Evolutionary conservation across 352 stramenopile species (phyloP), one percentile per base, ranked within the genome.

Genomic region (Globisporangium irregulare): DNA sequence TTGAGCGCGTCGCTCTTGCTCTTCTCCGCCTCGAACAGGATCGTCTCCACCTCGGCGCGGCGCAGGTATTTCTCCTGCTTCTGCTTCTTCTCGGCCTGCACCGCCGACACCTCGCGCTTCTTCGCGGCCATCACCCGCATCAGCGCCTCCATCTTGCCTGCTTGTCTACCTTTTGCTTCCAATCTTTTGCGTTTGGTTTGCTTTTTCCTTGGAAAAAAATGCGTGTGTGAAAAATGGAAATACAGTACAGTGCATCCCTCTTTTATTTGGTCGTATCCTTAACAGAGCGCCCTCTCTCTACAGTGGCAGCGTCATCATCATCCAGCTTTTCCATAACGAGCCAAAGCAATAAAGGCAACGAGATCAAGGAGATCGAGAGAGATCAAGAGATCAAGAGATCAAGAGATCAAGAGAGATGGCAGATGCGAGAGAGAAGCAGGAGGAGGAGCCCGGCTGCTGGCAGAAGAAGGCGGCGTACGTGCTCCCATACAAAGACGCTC

Each of bases 21-120:
- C 51, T 56, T 58, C 61, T 76, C 56, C 10, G 56, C 51, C 69
- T 67, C 58, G 32, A 72, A 71, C 41, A 91, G 64, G 24, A 94
- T 64, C 25, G 78, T 75, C 72, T 96, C 89, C 22, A 93, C 83
- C 43, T 96, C 89, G 0, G 71, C 74, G 14, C 86, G 84, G 27
- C 89, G 84, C 62, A 95, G 46, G 69, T 95, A 96, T 72, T 96
- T 96, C 60, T 91, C 77, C 62, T 95, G 94, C 71, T 96, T 96
- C 59, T 91, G 76, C 61, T 71, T 77, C 66, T 90, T 90, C 67
- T 88, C 71, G 9, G 69, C 73, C 53, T 83, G 70, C 51, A 92
- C 68, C 25, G 65, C 68, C 59, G 81, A 84, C n/a, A 88, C 59
- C 72, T 93, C 84, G 63, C 75, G 87, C 76, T 95, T 95, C 82